phyloP scores from a whole-genome alignment of 805 yeast genomes.

The Kluyveromyces nonfermentans region DNA sequence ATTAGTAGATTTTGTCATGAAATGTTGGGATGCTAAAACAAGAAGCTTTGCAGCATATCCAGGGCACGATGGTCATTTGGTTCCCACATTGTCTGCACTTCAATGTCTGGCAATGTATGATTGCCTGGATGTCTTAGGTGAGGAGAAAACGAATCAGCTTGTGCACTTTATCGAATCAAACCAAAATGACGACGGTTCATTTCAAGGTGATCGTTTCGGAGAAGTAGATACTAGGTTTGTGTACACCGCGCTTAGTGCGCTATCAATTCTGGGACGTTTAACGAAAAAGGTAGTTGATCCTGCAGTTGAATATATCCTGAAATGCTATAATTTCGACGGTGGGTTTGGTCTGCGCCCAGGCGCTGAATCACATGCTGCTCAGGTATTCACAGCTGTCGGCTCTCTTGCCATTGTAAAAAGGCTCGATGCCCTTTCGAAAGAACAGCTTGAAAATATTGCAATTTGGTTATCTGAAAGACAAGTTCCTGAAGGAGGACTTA shows the following conservation, averaged over 20 bases:
- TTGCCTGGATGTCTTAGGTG: constrained; percentile 37
- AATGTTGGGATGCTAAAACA: constrained; percentile 46
- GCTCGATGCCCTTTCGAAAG: constrained; percentile 37
- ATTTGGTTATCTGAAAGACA: constrained; percentile 94
- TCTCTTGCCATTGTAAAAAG: constrained; percentile 60
- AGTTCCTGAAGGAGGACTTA: constrained; percentile 75
- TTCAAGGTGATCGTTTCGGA: constrained; percentile 85
- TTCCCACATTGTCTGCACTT: constrained; percentile 77
- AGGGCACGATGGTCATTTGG: constrained; percentile 77
- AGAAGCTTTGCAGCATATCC: constrained; percentile 93
- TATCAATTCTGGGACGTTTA: constrained; percentile 60
- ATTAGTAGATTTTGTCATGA: constrained; percentile 56
- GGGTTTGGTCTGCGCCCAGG: constrained; percentile 93
- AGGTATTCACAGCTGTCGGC: constrained; percentile 78
- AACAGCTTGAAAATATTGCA: constrained; percentile 40
- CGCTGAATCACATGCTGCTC: constrained; percentile 92
- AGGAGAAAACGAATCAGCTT: constrained; percentile 25
- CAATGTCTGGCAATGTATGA: constrained; percentile 69
- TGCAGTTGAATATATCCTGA: constrained; percentile 54
- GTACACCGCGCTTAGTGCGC: constrained; percentile 67
- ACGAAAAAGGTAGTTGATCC: constrained; percentile 45
- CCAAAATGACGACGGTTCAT: constrained; percentile 51
- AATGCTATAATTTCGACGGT: constrained; percentile 88
- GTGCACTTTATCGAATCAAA: constrained; percentile 31
- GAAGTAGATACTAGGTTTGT: constrained; percentile 90